Evolutionary conservation across 1,284 basidiomycete genomes (phyloP), one percentile per base, ranked within the genome.

Genomic region (Earliella scabrosa): DNA sequence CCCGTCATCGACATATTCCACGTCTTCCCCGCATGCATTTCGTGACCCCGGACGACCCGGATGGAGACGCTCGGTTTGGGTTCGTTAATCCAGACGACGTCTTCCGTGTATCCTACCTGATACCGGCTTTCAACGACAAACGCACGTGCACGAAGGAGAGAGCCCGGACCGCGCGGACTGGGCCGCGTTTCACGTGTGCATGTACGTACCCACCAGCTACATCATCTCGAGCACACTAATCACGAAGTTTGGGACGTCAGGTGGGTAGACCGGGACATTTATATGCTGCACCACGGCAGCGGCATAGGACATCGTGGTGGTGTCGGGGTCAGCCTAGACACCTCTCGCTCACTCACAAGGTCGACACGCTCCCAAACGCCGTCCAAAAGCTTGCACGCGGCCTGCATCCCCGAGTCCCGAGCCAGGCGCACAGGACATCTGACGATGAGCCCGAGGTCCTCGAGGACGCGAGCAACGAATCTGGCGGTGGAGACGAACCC

Each of bases 1-100:
- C 59, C 61, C 2, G 64, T 76, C 4, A 32, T 75, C 21, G 67
- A 66, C 1, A 63, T 73, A 2, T 75, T 68, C 47, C 74, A 75
- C 53, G 1, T 41, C 57, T 64, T 2, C 55, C 55, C n/a, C 49
- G 49, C 1, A 18, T 65, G 7, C 21, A 45, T 1, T 65, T 64
- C 39, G 40, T 60, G 4, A 26, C 18, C 44, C 8, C 23, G 8
- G 6, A 51, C 51, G 9, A 32, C 44, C 10, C 36, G 16, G n/a
- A 20, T 4, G 16, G 4, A 10, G 21, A 11, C 1, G 52, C 46
- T 11, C 52, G 60, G 10, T 68, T 66, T 41, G 67, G 66, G 0
- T 70, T 70, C 44, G 23, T 71, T 1, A 61, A 69, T 44, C 68
- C 69, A 4, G 26, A 13, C 2, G 24, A 59, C 20, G 58, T 71